Base-by-base conservation (phyloP, 75 land plant genomes). In the Cryptomeria japonica region DNA sequence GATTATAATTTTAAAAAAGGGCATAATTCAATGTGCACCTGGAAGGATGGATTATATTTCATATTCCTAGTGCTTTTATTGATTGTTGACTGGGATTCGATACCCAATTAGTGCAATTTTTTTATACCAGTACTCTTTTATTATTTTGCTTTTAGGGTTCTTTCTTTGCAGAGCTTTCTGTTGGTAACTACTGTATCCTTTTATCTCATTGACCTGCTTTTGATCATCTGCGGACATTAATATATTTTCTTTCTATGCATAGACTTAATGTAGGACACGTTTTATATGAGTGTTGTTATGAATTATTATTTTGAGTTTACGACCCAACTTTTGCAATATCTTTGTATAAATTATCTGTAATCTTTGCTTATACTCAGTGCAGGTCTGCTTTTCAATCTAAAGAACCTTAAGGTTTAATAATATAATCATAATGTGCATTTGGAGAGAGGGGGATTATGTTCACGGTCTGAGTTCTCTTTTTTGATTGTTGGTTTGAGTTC, bases 401-500 rank as follows among this genome's bases (percentile, higher is more conserved):
- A 64, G 28, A 25, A 64, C 70, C 10, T 5, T 64, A 25, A 25
- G 70, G 70, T 28, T 25, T 64, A 28, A 28, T 64, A 25, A 64
- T 64, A 6, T 44, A 4, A 44, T 4, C 3, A 44, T 28, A 64
- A 64, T 64, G 70, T 25, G 70, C n/a, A 64, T 64, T 64, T 64
- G 70, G 25, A 58, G n/a, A 25, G n/a, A 25, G n/a, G 68, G 19
- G 70, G n/a, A 28, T 64, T 22, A 64, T 28, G 70, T 25, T 64
- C 70, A 64, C 28, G 70, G 9, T 28, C 70, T 64, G 70, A 64
- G 31, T 64, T n/a, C 70, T 64, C 10, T 64, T 25, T 51, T 64
- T 28, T 64, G n/a, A 25, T 64, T 78, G 41, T 39, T 87, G 90
- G 39, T 82, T 90, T 82, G 84, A 46, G 49, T 82, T 28, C 80